A percentile compares a stretch with the other conserved stretches of the same genome.
phyloP scores from a whole-genome alignment of 768 basidiomycete species.

The Vararia minispora region DNA sequence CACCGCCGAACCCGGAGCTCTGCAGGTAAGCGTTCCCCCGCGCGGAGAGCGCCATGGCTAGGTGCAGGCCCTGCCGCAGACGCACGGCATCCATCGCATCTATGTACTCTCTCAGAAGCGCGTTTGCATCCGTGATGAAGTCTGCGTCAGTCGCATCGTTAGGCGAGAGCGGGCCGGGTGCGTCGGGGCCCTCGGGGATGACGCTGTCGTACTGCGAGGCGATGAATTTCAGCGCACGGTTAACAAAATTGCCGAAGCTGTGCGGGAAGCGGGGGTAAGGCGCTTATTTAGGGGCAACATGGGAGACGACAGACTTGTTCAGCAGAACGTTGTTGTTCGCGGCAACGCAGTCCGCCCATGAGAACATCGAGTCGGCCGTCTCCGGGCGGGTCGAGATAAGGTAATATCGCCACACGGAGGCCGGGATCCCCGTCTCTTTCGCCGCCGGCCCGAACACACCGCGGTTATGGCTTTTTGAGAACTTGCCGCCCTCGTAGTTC shows the following conservation, averaged over 20 bases:
- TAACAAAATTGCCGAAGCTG: conserved; percentile 97
- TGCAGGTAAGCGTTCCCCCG: conserved; percentile 94
- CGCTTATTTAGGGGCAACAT: not conserved
- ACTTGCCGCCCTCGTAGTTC: conserved; percentile 98
- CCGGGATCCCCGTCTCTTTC: conserved; percentile 83
- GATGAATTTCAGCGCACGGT: conserved; percentile 87
- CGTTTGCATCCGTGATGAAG: conserved; percentile 75
- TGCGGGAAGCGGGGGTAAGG: not conserved
- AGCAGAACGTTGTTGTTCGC: conserved; percentile 90
- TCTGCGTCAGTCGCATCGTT: conserved; percentile 57
- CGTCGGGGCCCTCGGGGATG: conserved; percentile 70
- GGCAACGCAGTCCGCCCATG: conserved; percentile 89
- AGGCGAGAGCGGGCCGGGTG: conserved; percentile 56
- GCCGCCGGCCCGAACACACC: conserved; percentile 96
- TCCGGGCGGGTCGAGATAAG: conserved; percentile 88
- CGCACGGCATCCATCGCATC: conserved; percentile 88
- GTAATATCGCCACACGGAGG: conserved; percentile 97
- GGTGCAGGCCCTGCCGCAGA: conserved; percentile 77
- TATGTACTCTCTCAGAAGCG: conserved; percentile 66
- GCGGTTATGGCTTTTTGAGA: conserved; percentile 94
- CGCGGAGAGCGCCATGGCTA: conserved; percentile 80
- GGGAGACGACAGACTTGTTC: conserved; percentile 58
- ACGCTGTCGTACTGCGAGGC: conserved; percentile 71
- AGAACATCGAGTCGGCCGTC: conserved; percentile 90
- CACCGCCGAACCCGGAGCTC: conserved; percentile 82